These are phyloP conservation scores for Sporisorium graminicola DNA, from an alignment of 1,284 basidiomycete species.

Conservation along the genomic window DNA sequence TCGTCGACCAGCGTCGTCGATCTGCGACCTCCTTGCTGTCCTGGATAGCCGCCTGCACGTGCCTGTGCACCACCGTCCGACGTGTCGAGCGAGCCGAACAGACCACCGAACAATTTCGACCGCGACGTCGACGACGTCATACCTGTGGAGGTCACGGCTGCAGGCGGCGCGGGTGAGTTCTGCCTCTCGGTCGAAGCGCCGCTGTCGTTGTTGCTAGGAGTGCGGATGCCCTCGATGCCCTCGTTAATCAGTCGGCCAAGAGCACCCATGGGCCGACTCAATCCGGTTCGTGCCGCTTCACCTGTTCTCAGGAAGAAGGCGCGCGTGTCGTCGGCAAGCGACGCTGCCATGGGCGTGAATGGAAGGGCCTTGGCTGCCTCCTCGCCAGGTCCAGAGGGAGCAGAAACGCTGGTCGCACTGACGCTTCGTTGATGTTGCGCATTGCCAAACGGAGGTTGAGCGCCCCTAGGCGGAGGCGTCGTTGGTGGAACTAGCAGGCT, in stretches of 20 bases:
- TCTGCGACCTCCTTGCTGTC: conserved; percentile 23
- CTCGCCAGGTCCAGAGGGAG: conserved; percentile 47
- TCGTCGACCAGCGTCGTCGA: conserved; percentile 28
- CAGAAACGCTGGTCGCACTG: conserved; percentile 45
- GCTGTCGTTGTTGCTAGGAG: conserved; percentile 49
- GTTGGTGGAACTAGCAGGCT: conserved; percentile 20
- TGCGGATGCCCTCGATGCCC: conserved; percentile 63
- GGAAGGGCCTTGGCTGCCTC: conserved; percentile 56
- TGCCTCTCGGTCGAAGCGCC: conserved; percentile 44
- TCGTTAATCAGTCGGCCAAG: conserved; percentile 65
- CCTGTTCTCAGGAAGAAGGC: conserved; percentile 67
- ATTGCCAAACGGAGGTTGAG: conserved; percentile 18
- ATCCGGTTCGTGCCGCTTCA: conserved; percentile 64
- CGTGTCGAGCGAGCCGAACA: conserved; percentile 43
- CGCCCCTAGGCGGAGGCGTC: conserved; percentile 30
- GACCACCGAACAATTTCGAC: conserved; percentile 44
- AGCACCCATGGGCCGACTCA: conserved; percentile 64
- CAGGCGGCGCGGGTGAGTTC: conserved; percentile 32
- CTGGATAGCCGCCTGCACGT: conserved; percentile 16
- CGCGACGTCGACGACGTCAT: conserved; percentile 45
- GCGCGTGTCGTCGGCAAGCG: conserved; percentile 67
- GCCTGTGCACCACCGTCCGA: conserved; percentile 20
- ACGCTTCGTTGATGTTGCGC: conserved; percentile 40
- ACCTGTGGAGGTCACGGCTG: not conserved
- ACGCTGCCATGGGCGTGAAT: conserved; percentile 46